Conservation (phyloP, 257 asterid genomes). For the Solanum chiquidenum region DNA sequence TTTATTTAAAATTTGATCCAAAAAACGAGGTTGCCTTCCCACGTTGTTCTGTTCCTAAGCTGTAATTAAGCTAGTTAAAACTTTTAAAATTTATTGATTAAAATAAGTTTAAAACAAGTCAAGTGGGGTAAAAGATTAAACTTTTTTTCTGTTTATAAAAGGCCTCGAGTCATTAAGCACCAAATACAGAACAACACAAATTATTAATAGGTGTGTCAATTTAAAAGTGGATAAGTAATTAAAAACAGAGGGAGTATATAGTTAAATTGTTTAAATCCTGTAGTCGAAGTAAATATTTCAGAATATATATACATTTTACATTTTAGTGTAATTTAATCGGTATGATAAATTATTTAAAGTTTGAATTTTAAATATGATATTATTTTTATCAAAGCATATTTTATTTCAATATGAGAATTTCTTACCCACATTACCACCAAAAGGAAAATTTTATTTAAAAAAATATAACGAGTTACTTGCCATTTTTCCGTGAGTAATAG, state of each 20-base stretch:
- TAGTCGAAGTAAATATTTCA: background rate
- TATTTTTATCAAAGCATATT: fast-evolving
- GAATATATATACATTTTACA: background rate
- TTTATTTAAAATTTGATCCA: background rate
- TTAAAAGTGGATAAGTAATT: too few relatives aligned
- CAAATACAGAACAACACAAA: background rate
- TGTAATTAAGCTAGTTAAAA: background rate
- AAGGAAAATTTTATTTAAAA: background rate
- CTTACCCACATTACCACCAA: too few relatives aligned
- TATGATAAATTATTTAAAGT: background rate
- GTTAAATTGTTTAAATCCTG: background rate
- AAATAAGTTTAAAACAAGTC: background rate
- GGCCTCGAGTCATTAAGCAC: background rate
- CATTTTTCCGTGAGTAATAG: background rate
- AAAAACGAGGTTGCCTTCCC: background rate
- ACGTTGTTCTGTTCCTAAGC: background rate
- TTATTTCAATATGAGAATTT: fast-evolving
- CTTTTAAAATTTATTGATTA: background rate
- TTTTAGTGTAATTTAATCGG: background rate
- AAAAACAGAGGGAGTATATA: background rate
- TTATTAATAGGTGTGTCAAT: background rate
- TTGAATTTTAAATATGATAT: background rate
- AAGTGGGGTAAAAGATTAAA: background rate
- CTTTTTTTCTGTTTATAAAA: background rate
- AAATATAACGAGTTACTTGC: background rate